phyloP scores from a whole-genome alignment of 805 yeast species.

The Cyberlindnera maritima region DNA sequence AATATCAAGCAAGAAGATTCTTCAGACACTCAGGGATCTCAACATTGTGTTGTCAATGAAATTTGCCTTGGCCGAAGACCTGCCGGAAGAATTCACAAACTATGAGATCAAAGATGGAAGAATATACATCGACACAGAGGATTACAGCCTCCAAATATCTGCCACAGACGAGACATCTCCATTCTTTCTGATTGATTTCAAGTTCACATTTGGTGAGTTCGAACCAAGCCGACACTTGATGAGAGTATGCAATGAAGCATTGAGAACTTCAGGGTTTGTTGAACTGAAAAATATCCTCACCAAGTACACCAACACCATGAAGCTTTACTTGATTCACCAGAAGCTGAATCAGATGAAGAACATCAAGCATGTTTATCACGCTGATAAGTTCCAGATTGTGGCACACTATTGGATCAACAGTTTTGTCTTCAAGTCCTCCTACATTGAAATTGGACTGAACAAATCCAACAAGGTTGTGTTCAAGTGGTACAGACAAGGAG shows the following conservation, averaged over 20 bases:
- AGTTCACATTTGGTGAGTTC: constrained; percentile 35
- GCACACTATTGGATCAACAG: constrained; percentile 65
- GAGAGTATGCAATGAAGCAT: constrained; percentile 49
- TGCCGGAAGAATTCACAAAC: constrained; percentile 64
- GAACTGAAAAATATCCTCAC: constrained; percentile 58
- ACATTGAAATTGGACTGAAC: constrained; percentile 61
- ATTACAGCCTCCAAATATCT: constrained; percentile 76
- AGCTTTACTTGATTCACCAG: constrained; percentile 55
- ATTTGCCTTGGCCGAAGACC: constrained; percentile 58
- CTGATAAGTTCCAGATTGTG: constrained; percentile 50
- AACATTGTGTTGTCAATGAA: constrained; percentile 72
- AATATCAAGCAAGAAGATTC: constrained; percentile 53
- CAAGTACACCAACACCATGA: constrained; percentile 60
- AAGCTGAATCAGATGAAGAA: constrained; percentile 53
- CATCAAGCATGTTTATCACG: constrained; percentile 54
- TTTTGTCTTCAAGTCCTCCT: constrained; percentile 46
- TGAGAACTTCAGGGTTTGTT: constrained; percentile 43
- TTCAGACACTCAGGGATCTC: constrained; percentile 62
- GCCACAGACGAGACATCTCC: constrained; percentile 68
- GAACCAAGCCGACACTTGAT: constrained; percentile 43
- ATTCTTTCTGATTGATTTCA: constrained; percentile 75
- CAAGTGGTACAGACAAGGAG: constrained; percentile 64
- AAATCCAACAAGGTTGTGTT: constrained; percentile 44
- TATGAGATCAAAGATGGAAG: constrained; percentile 76
- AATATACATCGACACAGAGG: constrained; percentile 54